These are phyloP conservation scores for Pugionium cornutum DNA, from an alignment of 345 rosid species.

Conservation along the genomic window DNA sequence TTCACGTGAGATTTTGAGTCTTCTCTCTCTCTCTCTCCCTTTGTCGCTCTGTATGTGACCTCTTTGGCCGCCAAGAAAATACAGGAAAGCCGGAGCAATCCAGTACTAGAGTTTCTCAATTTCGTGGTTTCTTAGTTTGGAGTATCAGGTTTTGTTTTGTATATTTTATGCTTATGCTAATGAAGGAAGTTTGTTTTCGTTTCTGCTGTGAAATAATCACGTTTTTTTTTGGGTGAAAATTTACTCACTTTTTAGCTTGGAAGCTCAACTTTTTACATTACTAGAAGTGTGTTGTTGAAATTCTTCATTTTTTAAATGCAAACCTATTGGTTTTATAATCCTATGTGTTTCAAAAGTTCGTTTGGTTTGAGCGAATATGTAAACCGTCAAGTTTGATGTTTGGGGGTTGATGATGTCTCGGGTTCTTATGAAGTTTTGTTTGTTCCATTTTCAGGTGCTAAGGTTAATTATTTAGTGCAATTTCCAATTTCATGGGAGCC, in stretches of 20 bases:
- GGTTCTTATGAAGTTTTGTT: constrained; percentile 25
- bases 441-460: constrained; percentile 32
- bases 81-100: constrained; percentile 7
- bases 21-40: background rate
- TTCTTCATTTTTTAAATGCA: background rate
- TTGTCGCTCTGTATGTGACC: constrained; percentile 17
- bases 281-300: constrained; percentile 9
- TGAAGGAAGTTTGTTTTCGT: constrained; percentile 4
- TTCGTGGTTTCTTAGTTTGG: constrained; percentile 5
- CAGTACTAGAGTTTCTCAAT: constrained; percentile 1
- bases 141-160: constrained; percentile 5
- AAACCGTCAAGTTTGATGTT: background rate
- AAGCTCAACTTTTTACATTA: background rate
- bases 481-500: constrained; percentile 29
- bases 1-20: constrained; percentile 11
- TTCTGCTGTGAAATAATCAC: background rate
- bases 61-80: constrained; percentile 23
- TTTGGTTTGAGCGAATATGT: background rate
- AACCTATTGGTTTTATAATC: background rate
- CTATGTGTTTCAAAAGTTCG: constrained; percentile 10
- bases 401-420: background rate
- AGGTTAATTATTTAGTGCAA: constrained; percentile 9
- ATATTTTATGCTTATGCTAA: constrained; percentile 1
- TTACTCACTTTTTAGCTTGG: constrained; percentile 8
- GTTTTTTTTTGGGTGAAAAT: background rate